Evolutionary conservation across 371 early-diverging fungal species (phyloP), one percentile per base, ranked within the genome.

Genomic region (Mortierella sp.): DNA sequence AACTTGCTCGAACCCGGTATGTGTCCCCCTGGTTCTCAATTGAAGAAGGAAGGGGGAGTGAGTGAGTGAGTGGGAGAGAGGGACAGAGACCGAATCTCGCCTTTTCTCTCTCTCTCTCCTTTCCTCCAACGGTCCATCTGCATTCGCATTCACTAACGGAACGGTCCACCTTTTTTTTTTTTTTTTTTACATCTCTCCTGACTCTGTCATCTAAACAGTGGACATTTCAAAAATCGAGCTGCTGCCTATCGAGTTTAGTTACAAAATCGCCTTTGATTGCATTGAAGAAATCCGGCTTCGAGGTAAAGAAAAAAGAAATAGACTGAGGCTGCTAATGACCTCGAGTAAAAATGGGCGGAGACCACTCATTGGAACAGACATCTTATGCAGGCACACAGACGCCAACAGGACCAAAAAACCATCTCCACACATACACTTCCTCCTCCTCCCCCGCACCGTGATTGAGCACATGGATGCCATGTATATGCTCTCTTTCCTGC

Each of bases 251-350:
- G 73, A 79, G 52, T 65, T 69, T 29, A 68, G 69, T 56, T 73
- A 69, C 64, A 52, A 44, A 23, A 61, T 79, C 52, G 66, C 72
- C 70, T 66, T 79, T 69, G 53, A 19, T 29, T 79, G 79, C 45
- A 79, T 79, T 28, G 79, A 79, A 26, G 79, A 79, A 58, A 79
- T 79, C 60, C 68, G 66, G 57, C 66, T 77, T 48, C 61, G 77
- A 71, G 77, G 77, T 76, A 76, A 65, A 30, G 14, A 14, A 29
- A 37, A 44, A n/a, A 26, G 25, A 14, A 19, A 23, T 50, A 37
- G 37, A 9, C 9, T 37, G 37, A 5, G 3, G 37, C 37, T 37
- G 37, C 37, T 9, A 37, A 37, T 37, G 37, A 37, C 37, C 37
- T 37, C 9, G 50, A 14, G 16, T 7, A 14, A 14, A 16, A 50